Evolutionary conservation across 2,329 filamentous ascomycete species (phyloP), one percentile per base, ranked within the genome.

Genomic region (Pseudogymnoascus sp.): DNA sequence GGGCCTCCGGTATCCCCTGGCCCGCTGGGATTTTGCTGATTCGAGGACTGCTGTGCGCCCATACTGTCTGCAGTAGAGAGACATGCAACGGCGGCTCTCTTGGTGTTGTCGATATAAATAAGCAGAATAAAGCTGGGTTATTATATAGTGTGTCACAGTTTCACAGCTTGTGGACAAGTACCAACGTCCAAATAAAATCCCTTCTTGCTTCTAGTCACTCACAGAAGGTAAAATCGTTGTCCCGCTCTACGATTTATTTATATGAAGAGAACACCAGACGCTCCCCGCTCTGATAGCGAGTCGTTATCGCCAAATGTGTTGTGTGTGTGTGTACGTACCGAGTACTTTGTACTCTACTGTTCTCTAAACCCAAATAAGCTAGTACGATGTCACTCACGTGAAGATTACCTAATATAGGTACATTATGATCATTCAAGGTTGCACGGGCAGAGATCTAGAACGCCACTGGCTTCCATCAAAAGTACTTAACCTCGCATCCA

Each of bases 41-140:
- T 60, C n/a, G 69, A 66, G 23, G 67, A 69, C 62, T 71, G 69
- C 60, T 69, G 64, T 45, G 69, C 69, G 42, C 69, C 69, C 69
- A 71, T 71, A n/a, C 28, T 63, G 62, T 55, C 49, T 5, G 28
- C 49, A 4, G 28, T 9, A 14, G 49, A 33, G 49, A 33, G 49
- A 12, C 49, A 55, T 55, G 28, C 49, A 55, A 33, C 25, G 45
- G 11, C 30, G 9, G 1, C 4, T 55, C 16, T 35, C 16, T 55
- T 33, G 28, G 5, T 33, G 45, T 22, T 55, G n/a, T 55, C 28
- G 28, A 33, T 33, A 33, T 35, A 14, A 55, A 55, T 16, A 33
- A 22, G 28, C 49, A 33, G 49, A 35, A 55, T 55, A 49, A 52
- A 33, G 49, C 12, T 55, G 16, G 5, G 49, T 2, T 33, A 12